Base-by-base conservation (phyloP, 148 eudicot species). In the Chenopodium album region DNA sequence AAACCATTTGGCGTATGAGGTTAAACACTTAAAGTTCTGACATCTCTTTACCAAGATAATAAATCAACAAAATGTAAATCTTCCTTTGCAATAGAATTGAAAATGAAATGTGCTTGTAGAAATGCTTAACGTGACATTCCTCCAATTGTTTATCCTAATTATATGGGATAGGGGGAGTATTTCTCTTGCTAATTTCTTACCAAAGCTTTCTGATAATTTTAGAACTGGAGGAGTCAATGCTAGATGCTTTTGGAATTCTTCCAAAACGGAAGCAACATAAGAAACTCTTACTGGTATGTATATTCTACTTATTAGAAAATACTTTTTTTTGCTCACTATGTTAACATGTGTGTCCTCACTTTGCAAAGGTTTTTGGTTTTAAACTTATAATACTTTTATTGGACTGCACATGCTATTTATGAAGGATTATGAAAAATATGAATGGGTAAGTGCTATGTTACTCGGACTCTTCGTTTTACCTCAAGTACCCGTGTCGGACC, bases 141-240 rank as follows among this genome's bases (percentile, higher is more conserved):
- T 22, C 23, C 46, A 2, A 4, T 52, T 74, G 13, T 74, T 28
- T n/a, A 1, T 37, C 17, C 75, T 22, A 72, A 14, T 10, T 9
- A 28, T 23, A 50, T 74, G 60, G 76, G 77, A 28, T 41, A 9
- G 76, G 48, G 1, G 28, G 46, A 28, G 23, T 37, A 44, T 5
- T 74, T 71, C 22, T 60, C 73, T 60, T 77, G 75, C 47, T 79
- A 9, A 78, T 60, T 72, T 84, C 79, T 84, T 82, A 72, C 71
- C 22, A 34, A 80, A 78, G 32, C 20, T 70, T 79, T 78, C 41
- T 79, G 80, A 65, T 59, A 56, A 4, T 81, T 82, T 86, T 88
- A 96, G 99, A 96, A 87, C 88, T 96, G 84, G 95, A 96, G 26
- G 99, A 96, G 88, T 91, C 98, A 84, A 94, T 92, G 93, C 85